Evolutionary conservation across 2,329 filamentous ascomycete genomes (phyloP).

Genomic region (Diaporthe sp.): DNA sequence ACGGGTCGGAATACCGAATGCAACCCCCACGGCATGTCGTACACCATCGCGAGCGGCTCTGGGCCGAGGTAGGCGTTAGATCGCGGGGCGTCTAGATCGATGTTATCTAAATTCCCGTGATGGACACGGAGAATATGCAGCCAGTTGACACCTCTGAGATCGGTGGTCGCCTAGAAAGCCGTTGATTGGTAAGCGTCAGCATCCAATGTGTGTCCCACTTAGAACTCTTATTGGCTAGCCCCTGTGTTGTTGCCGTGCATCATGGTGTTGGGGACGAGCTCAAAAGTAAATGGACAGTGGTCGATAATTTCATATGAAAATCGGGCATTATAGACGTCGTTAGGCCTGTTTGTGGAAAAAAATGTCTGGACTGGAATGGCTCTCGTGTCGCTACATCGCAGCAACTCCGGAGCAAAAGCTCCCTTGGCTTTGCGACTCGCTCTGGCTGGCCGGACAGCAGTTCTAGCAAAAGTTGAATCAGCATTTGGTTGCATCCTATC

Average conservation of each 20-base stretch:
- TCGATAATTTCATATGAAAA: no score
- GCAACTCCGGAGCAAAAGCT: no score
- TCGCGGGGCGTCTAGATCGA: slow-evolving; percentile 15
- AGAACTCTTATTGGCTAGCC: background rate
- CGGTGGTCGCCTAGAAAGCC: background rate
- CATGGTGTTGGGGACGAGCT: no score
- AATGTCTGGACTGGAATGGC: no score
- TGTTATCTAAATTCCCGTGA: background rate
- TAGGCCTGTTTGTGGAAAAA: no score
- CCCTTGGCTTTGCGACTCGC: no score
- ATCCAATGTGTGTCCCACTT: no score
- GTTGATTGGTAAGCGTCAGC: no score
- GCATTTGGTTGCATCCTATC: background rate
- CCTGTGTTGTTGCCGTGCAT: background rate
- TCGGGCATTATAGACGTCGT: no score
- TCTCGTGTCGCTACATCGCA: no score
- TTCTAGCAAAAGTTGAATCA: background rate
- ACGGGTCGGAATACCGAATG: slow-evolving; percentile 24
- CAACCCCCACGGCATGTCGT: slow-evolving; percentile 4
- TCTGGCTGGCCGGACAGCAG: background rate
- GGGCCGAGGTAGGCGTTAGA: background rate
- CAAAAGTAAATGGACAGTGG: no score
- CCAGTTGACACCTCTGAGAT: background rate
- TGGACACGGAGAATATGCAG: background rate
- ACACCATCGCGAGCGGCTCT: background rate